Base-by-base conservation (phyloP, 1,139 yeast genomes). In the Pichia sp. region DNA sequence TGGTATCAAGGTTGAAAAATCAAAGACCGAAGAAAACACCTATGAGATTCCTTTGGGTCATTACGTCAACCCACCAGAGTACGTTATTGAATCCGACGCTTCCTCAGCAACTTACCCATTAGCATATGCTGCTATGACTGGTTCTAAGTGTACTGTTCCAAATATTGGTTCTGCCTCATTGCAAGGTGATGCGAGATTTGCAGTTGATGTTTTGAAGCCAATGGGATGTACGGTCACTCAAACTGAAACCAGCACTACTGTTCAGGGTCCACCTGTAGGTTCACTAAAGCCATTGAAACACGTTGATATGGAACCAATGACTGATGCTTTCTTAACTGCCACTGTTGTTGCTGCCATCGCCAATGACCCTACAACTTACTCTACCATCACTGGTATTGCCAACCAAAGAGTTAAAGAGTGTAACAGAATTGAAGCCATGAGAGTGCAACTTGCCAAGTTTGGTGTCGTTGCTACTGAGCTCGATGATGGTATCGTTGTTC, bases 221-320 rank as follows among this genome's bases (percentile, higher is more conserved):
- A 91, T 91, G 98, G 99, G 98, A 2, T 93, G 98, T 62, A 63
- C 58, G 11, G 98, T 91, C 21, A 69, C 62, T 32, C 98, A 93
- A 64, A 76, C 93, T 2, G 77, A 73, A 1, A 74, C 81, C 2
- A 77, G 94, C 2, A 91, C 98, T 1, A 86, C 96, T 1, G 97
- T 93, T 4, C 76, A 81, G 30, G 98, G 97, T 29, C 96, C 96
- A 9, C 68, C 81, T 22, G 60, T 63, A 27, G 93, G 94, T 12
- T 49, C 62, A 4, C 68, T 91, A 48, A 72, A 68, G 51, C 86
- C 95, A 11, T 66, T 91, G 45, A 66, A 76, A 12, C 74, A 69
- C 45, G 81, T 91, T 40, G 96, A 93, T 58, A 93, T 91, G 98
- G 98, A 91, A 61, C 98, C 98, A 38, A 91, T 91, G 98, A 91